phyloP scores from a whole-genome alignment of 495 filamentous ascomycete genomes.

The Aspergillus bridgeri region DNA sequence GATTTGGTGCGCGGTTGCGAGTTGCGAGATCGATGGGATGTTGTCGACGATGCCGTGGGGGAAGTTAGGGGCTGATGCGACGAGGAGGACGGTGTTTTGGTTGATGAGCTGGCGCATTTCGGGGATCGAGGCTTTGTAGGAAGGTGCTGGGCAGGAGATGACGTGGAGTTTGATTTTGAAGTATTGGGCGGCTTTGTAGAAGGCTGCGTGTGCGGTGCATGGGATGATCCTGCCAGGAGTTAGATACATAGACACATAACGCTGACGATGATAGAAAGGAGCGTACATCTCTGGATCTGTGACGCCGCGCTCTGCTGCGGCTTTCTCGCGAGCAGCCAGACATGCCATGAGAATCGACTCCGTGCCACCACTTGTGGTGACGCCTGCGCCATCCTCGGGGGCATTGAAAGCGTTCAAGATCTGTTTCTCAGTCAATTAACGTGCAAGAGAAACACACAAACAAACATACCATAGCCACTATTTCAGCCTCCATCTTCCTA shows the following conservation, averaged over 20 bases:
- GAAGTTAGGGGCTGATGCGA: conserved; percentile 95
- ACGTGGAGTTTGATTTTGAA: conserved; percentile 92
- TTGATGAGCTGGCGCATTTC: conserved; percentile 84
- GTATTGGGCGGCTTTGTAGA: conserved; percentile 91
- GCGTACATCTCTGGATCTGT: conserved; percentile 92
- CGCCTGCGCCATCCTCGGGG: conserved; percentile 77
- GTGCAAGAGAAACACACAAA: not conserved
- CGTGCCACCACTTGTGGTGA: conserved; percentile 91
- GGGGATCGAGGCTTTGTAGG: conserved; percentile 75
- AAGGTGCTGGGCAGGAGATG: conserved; percentile 84
- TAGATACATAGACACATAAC: conserved; percentile 15
- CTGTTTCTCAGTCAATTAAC: conserved; percentile 28
- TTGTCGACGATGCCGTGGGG: conserved; percentile 98
- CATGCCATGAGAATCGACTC: conserved; percentile 97
- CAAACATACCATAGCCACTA: conserved; percentile 86
- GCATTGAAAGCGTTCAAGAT: conserved; percentile 86
- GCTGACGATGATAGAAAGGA: not conserved
- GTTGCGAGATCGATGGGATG: conserved; percentile 77
- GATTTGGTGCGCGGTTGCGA: conserved; percentile 72
- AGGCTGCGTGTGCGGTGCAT: conserved; percentile 90
- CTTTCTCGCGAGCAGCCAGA: conserved; percentile 84
- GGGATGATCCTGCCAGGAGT: conserved; percentile 72
- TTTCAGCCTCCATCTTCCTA: conserved; percentile 98
- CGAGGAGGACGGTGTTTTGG: conserved; percentile 91
- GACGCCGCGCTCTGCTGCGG: conserved; percentile 74